These are phyloP conservation scores for Amphibolis antarctica DNA, from an alignment of 106 monocot species.

Conservation along the genomic window DNA sequence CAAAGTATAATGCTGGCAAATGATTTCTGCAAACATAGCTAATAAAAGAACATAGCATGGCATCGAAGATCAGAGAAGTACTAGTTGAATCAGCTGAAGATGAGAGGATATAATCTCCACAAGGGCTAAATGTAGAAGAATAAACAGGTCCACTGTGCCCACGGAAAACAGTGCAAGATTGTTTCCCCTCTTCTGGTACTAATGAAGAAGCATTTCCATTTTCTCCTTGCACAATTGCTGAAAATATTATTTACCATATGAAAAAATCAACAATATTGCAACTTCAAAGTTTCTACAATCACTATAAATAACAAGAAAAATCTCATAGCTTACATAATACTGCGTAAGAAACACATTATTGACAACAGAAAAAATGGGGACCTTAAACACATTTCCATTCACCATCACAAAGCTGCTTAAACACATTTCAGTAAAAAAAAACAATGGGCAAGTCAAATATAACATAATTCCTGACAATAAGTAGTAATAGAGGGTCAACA, in stretches of 20 bases:
- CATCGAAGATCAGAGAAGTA: slow-evolving; percentile 15
- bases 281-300: too few species aligned
- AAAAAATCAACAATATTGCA: too few species aligned
- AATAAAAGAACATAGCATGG: not conserved
- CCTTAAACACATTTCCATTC: too few species aligned
- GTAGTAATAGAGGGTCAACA: too few species aligned
- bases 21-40: not conserved
- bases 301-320: too few species aligned
- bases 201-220: slow-evolving; percentile 29
- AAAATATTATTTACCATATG: not conserved
- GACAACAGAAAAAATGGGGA: too few species aligned
- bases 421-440: too few species aligned
- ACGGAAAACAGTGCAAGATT: slow-evolving; percentile 54
- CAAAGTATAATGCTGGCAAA: slow-evolving; percentile 4
- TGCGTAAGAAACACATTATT: too few species aligned
- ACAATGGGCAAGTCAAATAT: too few species aligned
- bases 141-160: slow-evolving; percentile 92
- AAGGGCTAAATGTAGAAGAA: slow-evolving; percentile 76
- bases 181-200: slow-evolving; percentile 49
- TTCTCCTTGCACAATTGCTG: slow-evolving; percentile 58
- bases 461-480: too few species aligned
- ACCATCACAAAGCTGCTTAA: too few species aligned
- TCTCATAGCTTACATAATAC: too few species aligned
- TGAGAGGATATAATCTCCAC: slow-evolving; percentile 79
- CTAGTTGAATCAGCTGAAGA: slow-evolving; percentile 94